Percentiles rank a stretch among this genome's conserved stretches.
Evolutionary conservation across 805 yeast species (phyloP).

Genomic region (Candida rishiriensis): DNA sequence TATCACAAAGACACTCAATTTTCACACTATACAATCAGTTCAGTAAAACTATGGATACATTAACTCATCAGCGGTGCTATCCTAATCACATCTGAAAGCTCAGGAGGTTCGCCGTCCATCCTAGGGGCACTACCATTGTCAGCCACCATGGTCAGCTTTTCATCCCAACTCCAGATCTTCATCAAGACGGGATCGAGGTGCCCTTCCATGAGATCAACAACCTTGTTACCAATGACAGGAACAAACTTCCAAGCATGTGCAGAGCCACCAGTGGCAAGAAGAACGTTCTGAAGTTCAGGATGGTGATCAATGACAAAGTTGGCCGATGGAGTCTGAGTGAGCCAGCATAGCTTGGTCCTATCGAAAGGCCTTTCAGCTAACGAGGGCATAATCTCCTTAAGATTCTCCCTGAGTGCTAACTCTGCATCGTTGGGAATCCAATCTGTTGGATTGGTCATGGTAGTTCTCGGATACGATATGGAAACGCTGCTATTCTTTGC

Average conservation of each 20-base stretch:
- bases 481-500: not conserved
- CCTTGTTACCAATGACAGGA: conserved; percentile 23
- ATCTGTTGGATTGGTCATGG: conserved; percentile 15
- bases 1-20: too few relatives aligned
- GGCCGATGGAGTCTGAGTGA: conserved; percentile 22
- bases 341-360: conserved; percentile 25
- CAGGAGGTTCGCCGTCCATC: conserved; percentile 23
- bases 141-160: conserved; percentile 7
- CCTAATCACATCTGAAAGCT: conserved; percentile 10
- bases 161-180: conserved; percentile 22
- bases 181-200: conserved; percentile 14
- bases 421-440: conserved; percentile 27
- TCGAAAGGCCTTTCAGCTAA: conserved; percentile 21
- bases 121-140: conserved; percentile 26
- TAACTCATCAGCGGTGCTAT: not conserved
- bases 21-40: too few relatives aligned
- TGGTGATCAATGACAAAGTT: conserved; percentile 23
- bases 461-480: conserved; percentile 23
- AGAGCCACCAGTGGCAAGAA: conserved; percentile 25
- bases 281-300: conserved; percentile 18
- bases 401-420: conserved; percentile 13
- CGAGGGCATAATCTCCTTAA: conserved; percentile 22
- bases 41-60: too few relatives aligned
- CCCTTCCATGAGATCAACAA: conserved; percentile 19
- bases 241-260: conserved; percentile 28